Percentiles rank a stretch among this genome's conserved stretches.
These are phyloP conservation scores for Cyclotella atomus DNA, from an alignment of 108 stramenopile species.

Conservation along the genomic window DNA sequence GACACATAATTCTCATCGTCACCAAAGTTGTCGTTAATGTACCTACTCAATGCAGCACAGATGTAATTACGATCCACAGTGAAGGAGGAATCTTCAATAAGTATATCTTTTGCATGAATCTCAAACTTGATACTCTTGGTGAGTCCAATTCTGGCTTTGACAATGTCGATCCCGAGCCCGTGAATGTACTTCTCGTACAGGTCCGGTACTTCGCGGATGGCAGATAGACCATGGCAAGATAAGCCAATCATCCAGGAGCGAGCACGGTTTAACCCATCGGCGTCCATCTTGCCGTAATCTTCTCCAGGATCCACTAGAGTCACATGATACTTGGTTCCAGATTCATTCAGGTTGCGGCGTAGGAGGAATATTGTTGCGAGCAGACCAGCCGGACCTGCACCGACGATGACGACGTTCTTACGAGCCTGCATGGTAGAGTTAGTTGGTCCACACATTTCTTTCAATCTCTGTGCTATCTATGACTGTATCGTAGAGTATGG, in stretches of 20 bases:
- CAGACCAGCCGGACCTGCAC: constrained; percentile 55
- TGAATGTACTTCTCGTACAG: constrained; percentile 51
- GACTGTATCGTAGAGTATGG: too few species aligned
- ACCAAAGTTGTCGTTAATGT: constrained; percentile 33
- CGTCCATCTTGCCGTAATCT: constrained; percentile 32
- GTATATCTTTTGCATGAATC: constrained; percentile 1
- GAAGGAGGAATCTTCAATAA: constrained; percentile 21
- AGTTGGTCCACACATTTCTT: neutral
- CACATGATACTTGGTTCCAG: constrained; percentile 24
- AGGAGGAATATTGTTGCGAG: constrained; percentile 34
- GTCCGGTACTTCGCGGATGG: constrained; percentile 32
- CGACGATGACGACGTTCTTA: constrained; percentile 38
- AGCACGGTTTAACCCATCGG: constrained; percentile 14
- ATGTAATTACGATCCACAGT: constrained; percentile 54
- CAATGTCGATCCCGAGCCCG: constrained; percentile 12
- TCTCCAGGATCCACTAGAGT: constrained; percentile 39
- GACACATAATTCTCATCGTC: constrained; percentile 12
- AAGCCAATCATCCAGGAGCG: constrained; percentile 58
- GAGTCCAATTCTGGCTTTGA: constrained; percentile 4
- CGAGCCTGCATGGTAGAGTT: neutral
- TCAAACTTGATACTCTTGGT: constrained; percentile 20
- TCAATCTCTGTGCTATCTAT: too few species aligned
- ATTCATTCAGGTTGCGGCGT: constrained; percentile 18
- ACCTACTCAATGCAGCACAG: constrained; percentile 47
- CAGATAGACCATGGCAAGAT: constrained; percentile 41